Base-by-base conservation (phyloP, 2,329 filamentous ascomycete genomes). In the Cephalotrichum gorgonifer region DNA sequence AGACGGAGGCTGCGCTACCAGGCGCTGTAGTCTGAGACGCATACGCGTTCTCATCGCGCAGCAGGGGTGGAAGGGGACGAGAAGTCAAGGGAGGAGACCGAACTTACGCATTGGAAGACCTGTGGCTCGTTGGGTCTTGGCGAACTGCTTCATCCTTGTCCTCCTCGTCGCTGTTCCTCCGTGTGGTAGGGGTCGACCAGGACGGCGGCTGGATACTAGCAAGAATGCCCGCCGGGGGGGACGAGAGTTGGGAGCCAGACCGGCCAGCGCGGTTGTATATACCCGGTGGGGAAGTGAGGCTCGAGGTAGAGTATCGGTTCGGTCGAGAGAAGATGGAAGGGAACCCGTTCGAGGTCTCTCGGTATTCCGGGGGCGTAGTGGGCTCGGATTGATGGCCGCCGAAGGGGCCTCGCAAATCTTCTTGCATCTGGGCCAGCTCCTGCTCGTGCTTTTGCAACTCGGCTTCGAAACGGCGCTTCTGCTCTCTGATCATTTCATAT, bases 321-420 rank as follows among this genome's bases (percentile, higher is more conserved):
- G 88, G 86, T 39, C 88, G 81, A 49, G 88, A 88, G 62, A 93
- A 86, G 56, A 86, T 81, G 59, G 81, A 82, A 50, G 86, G 82
- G 59, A 95, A 91, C 41, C 83, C 84, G 53, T 79, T 73, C 51
- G 65, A 65, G 12, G 70, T 81, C 55, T 95, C 88, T 57, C 83
- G 84, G 64, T 93, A 91, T 65, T 97, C 93, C 28, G 93, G 93
- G 22, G 93, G 93, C 22, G 93, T 98, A 2, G 93, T 96, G 15
- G 93, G 93, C 68, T 97, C 91, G 57, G 88, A 95, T 62, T 94
- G 87, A 59, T 90, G 86, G 48, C 86, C 86, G 52, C 81, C 74
- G 53, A 74, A 67, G 58, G 74, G 63, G 51, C 75, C 74, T 54
- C 78, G 72, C 50, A 94, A 75, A 57, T 93, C 86, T 57, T 88